Percentiles rank a stretch among this genome's conserved stretches.
These are phyloP conservation scores for Teunomyces pallodes DNA, from an alignment of 805 yeast genomes.

Conservation along the genomic window DNA sequence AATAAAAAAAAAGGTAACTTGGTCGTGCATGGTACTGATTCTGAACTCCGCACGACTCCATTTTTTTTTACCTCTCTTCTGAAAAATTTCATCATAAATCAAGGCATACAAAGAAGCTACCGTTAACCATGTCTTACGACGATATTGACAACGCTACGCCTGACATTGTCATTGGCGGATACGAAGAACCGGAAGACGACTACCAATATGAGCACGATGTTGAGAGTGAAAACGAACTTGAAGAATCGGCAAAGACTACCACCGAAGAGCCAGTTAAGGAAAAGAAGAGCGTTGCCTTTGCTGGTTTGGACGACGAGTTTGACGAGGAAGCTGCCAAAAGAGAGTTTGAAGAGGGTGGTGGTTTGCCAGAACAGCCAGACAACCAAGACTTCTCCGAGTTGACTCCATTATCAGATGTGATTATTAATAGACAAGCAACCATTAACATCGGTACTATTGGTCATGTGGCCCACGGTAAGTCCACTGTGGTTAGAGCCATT, in stretches of 20 bases:
- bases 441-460: conserved; percentile 97
- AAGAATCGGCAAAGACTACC: conserved; percentile 39
- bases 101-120: conserved; percentile 2
- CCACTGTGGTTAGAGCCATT: conserved; percentile 91
- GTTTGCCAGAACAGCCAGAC: conserved; percentile 93
- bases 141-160: conserved; percentile 86
- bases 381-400: conserved; percentile 78
- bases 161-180: conserved; percentile 72
- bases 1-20: too few species aligned
- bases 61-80: conserved; percentile 1
- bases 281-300: conserved; percentile 82
- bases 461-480: conserved; percentile 94
- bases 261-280: conserved; percentile 29
- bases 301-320: conserved; percentile 60
- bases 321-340: conserved; percentile 73
- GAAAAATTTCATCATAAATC: conserved; percentile 7
- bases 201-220: conserved; percentile 53
- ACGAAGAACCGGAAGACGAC: conserved; percentile 34
- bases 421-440: conserved; percentile 98
- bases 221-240: conserved; percentile 45
- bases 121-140: conserved; percentile 53
- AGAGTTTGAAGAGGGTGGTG: conserved; percentile 98
- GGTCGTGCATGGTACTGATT: neutral
- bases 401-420: conserved; percentile 91
- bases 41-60: neutral